Evolutionary conservation across 2,329 filamentous ascomycete species (phyloP).

Genomic region (Cadophora sp.): DNA sequence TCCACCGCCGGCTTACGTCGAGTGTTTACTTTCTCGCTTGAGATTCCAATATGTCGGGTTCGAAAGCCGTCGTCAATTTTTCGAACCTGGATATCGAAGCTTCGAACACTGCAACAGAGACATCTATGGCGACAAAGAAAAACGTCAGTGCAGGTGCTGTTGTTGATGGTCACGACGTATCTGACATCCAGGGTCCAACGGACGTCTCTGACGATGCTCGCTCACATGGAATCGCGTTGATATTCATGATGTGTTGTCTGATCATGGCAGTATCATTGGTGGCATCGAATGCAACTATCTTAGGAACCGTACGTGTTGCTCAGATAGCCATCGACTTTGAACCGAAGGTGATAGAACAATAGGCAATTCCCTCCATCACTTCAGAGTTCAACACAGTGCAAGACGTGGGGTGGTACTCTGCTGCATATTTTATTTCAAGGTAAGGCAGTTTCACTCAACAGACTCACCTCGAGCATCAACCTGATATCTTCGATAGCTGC

Average conservation of each 20-base stretch:
- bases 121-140: neutral
- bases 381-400: neutral
- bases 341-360: neutral
- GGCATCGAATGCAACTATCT: neutral
- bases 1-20: neutral
- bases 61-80: neutral
- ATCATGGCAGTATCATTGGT: neutral
- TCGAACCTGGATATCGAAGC: neutral
- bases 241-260: neutral
- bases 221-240: neutral
- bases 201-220: neutral
- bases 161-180: neutral
- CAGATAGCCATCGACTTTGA: too few species aligned
- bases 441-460: neutral
- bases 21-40: conserved; percentile 1
- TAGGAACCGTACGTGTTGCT: neutral
- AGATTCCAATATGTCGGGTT: neutral
- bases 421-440: neutral
- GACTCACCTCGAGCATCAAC: neutral
- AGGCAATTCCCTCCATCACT: neutral
- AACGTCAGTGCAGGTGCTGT: neutral
- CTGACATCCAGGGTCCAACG: neutral
- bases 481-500: neutral
- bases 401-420: neutral
- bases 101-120: neutral